A percentile compares a stretch with the other conserved stretches of the same genome.
These are phyloP conservation scores for Chrysoporthe austroafricana DNA, from an alignment of 2,329 filamentous ascomycete species.

Conservation along the genomic window DNA sequence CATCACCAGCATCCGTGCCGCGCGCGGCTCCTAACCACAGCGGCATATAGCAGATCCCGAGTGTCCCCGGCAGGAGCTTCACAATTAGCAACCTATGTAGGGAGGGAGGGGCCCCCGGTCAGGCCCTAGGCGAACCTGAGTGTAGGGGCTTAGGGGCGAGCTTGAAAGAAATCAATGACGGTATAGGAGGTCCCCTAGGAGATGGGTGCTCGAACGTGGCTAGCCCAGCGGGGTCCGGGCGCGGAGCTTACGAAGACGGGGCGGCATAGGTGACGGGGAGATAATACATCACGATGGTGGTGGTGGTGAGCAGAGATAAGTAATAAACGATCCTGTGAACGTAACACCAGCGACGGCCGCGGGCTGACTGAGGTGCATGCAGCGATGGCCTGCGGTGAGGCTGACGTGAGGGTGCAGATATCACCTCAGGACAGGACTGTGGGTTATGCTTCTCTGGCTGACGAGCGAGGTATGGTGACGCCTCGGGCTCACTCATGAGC, in stretches of 20 bases:
- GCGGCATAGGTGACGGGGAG: too few species aligned
- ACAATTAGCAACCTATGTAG: conserved; percentile 12
- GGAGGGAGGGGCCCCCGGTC: too few species aligned
- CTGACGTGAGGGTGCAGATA: neutral
- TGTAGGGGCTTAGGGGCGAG: too few species aligned
- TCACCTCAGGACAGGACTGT: neutral
- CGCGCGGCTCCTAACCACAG: conserved; percentile 16
- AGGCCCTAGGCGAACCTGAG: too few species aligned
- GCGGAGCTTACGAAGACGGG: too few species aligned
- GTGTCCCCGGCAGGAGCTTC: neutral
- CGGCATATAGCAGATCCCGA: conserved; percentile 7
- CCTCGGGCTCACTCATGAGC: neutral
- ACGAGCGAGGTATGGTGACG: neutral
- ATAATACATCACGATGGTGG: neutral
- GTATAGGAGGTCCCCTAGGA: too few species aligned
- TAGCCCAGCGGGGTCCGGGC: too few species aligned
- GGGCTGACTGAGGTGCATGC: too few species aligned
- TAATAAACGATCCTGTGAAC: neutral
- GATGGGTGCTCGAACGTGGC: too few species aligned
- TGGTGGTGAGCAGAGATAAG: neutral
- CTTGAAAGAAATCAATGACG: too few species aligned
- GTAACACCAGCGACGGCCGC: neutral
- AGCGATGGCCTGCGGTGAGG: neutral
- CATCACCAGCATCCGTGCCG: conserved; percentile 13
- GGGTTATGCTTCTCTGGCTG: neutral